Evolutionary conservation across 306 rosid genomes (phyloP).

Genomic region (Inga oerstediana): DNA sequence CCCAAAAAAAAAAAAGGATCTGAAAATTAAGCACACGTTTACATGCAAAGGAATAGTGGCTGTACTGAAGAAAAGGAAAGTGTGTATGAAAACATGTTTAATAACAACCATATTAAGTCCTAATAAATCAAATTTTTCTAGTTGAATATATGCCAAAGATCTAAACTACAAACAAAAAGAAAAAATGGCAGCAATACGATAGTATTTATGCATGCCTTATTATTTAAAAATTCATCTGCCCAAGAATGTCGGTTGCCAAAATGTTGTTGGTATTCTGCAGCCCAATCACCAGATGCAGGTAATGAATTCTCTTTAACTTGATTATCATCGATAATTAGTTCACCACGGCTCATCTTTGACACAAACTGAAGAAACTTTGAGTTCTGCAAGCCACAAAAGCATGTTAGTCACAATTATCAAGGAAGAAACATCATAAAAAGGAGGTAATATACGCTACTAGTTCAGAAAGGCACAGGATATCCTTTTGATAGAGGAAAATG

Average conservation of each 20-base stretch:
- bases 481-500: slow-evolving; percentile 5
- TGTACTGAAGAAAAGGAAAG: background rate
- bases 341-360: slow-evolving; percentile 98
- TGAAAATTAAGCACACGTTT: background rate
- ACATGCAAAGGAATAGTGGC: background rate
- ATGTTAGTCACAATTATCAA: background rate
- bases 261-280: slow-evolving; percentile 75
- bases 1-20: background rate
- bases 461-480: background rate
- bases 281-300: slow-evolving; percentile 85
- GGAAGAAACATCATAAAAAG: background rate
- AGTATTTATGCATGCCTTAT: slow-evolving; percentile 43
- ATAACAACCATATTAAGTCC: background rate
- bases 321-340: slow-evolving; percentile 83
- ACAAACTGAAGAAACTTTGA: slow-evolving; percentile 95
- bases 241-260: slow-evolving; percentile 61
- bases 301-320: slow-evolving; percentile 75
- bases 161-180: slow-evolving; percentile 24
- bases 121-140: background rate
- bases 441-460: slow-evolving; percentile 12
- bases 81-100: background rate
- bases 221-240: slow-evolving; percentile 82
- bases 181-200: slow-evolving; percentile 20
- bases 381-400: slow-evolving; percentile 62
- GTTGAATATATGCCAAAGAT: slow-evolving; percentile 17